Evolutionary conservation across 192 early-diverging fungal species (phyloP), one percentile per base, ranked within the genome.

Genomic region (Chytriomyces sp.): DNA sequence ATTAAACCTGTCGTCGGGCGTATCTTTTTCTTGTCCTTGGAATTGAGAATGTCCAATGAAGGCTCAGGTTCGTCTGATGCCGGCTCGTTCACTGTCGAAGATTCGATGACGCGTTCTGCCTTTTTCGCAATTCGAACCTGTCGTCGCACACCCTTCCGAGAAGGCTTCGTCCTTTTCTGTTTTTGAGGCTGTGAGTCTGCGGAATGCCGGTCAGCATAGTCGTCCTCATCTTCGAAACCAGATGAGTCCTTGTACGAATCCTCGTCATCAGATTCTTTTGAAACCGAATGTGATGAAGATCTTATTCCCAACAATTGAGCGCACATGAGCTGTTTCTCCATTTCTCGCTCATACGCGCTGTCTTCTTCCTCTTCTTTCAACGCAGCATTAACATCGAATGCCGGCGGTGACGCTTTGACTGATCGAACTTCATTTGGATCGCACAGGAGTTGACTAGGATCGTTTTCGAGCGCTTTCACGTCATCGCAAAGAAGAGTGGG

Each of bases 1-100:
- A 75, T 75, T 35, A 75, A 35, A 13, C 73, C 73, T 5, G 73
- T 65, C 9, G 72, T 46, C 3, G 24, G 9, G 10, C 72, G 72
- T 10, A 4, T n/a, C 20, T 57, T 57, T 35, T 35, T 35, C 35
- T 35, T 35, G 35, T 35, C 35, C 35, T 35, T 35, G 35, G 35
- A 35, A 35, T 35, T 35, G 35, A 35, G 35, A 35, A 35, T 35
- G 35, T 35, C 35, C 35, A 35, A 35, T 35, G 35, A 35, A 35
- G 35, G 35, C 35, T 35, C 35, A 35, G 35, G 35, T 35, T 35
- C 35, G 4, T 35, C 35, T 35, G 35, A 35, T 4, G 2, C 35
- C 35, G 4, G 35, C 35, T 35, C 35, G 35, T 35, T 35, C 35
- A 35, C 2, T 35, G 35, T 35, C 35, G 35, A 35, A 35, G 35